Percentiles rank a stretch among this genome's conserved stretches.
Conservation (phyloP, 148 eudicot genomes). For the Polygonum aviculare region DNA sequence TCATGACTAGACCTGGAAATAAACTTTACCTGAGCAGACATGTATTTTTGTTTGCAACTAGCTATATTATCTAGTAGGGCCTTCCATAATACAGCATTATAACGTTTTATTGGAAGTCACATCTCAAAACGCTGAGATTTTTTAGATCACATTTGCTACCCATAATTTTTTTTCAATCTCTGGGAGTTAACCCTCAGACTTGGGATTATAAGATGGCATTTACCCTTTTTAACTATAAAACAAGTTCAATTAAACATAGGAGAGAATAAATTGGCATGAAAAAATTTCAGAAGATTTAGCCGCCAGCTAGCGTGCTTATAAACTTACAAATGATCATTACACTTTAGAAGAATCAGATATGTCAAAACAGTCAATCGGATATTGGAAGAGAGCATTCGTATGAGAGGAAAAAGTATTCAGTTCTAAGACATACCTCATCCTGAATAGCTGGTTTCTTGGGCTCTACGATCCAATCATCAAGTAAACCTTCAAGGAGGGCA, state of each 20-base stretch:
- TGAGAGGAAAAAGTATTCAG: not conserved
- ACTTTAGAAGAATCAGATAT: not conserved
- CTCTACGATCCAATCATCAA: constrained; percentile 75
- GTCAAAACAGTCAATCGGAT: not conserved
- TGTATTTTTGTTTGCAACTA: too few relatives aligned
- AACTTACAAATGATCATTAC: not conserved
- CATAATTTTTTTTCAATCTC: too few relatives aligned
- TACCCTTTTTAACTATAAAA: not conserved
- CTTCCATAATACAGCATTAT: too few relatives aligned
- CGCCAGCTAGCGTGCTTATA: not conserved
- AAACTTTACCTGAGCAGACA: too few relatives aligned
- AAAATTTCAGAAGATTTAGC: not conserved
- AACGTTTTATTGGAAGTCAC: too few relatives aligned
- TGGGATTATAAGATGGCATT: not conserved
- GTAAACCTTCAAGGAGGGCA: constrained; percentile 61
- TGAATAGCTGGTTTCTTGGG: constrained; percentile 43
- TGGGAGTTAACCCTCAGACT: too few relatives aligned
- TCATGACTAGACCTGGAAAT: too few relatives aligned
- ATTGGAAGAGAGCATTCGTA: not conserved
- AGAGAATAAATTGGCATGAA: not conserved
- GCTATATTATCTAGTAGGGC: too few relatives aligned
- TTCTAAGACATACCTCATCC: constrained; percentile 54
- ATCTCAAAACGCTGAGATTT: too few relatives aligned
- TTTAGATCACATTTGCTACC: too few relatives aligned
- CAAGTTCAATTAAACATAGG: not conserved